These are phyloP conservation scores for Ceratobasidium sp. DNA, from an alignment of 1,284 basidiomycete species.

Conservation along the genomic window DNA sequence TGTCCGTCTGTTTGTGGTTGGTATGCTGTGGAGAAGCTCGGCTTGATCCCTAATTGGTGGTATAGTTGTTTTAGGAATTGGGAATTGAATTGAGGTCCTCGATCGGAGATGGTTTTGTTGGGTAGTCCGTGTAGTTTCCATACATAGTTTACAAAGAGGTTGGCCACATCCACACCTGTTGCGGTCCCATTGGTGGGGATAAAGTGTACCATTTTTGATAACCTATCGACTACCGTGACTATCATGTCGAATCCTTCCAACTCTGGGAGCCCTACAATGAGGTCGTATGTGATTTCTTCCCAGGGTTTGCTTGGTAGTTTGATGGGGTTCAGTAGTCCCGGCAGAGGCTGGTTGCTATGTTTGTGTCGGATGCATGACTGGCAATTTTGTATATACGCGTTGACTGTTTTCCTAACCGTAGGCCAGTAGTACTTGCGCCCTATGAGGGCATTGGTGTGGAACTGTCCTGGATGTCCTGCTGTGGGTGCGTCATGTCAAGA, in stretches of 20 bases:
- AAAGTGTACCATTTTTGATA: slow-evolving; percentile 51
- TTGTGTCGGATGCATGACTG: slow-evolving; percentile 13
- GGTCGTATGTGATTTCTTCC: slow-evolving; percentile 27
- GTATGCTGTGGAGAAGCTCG: slow-evolving; percentile 53
- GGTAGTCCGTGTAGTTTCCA: slow-evolving; percentile 25
- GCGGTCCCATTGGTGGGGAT: slow-evolving; percentile 45
- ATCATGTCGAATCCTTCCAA: slow-evolving; percentile 43
- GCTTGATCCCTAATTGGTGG: slow-evolving; percentile 46
- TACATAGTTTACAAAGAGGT: neutral
- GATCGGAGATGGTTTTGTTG: neutral
- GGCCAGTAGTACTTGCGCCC: neutral
- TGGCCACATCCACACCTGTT: neutral
- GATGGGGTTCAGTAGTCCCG: neutral
- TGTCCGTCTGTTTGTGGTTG: slow-evolving; percentile 58
- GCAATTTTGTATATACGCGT: neutral
- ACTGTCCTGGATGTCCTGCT: slow-evolving; percentile 18
- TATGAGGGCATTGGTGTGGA: neutral
- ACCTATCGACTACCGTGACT: slow-evolving; percentile 50
- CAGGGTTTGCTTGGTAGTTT: neutral
- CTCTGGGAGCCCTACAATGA: neutral
- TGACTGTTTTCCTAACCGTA: neutral
- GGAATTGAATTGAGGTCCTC: slow-evolving; percentile 50
- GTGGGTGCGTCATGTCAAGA: slow-evolving; percentile 55
- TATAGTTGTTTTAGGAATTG: slow-evolving; percentile 50
- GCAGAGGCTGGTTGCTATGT: slow-evolving; percentile 4